Evolutionary conservation across 140 eudicot genomes (phyloP), one percentile per base, ranked within the genome.

Genomic region (Oenanthe javanica): DNA sequence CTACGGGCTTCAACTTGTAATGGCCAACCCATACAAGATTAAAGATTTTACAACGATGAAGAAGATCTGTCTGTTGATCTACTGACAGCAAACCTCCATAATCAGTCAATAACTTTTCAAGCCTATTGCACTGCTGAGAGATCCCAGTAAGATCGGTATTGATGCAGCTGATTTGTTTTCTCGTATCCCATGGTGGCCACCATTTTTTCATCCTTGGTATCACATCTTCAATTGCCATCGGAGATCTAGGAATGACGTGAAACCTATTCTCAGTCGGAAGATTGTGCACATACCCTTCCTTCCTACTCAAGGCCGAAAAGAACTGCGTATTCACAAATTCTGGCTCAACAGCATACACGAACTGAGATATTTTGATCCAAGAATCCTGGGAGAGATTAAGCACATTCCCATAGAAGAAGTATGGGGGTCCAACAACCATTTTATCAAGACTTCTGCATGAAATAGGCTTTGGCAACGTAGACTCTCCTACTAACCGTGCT

Each of bases 121-220:
- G 83, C 81, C 83, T 80, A 4, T 89, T 90, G 50, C 98, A 92
- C 3, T 87, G 80, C 19, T 86, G 87, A 13, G 93, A 70, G 9
- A 82, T 66, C 57, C 88, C 91, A 6, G 55, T 50, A 27, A 87
- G 84, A 49, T 92, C 95, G 3, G 90, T 86, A 78, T 73, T 87
- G 21, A 94, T 85, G 80, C 86, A 83, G 57, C 77, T 88, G 67
- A 94, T 25, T 18, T 92, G 95, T 82, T 90, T 90, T 86, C 99
- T 83, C 7, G 91, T 83, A 81, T 94, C 99, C 97, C 97, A 94
- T 4, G 92, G 76, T 0, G 97, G 99, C 97, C 99, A 94, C 83
- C 89, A 92, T 76, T 85, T 89, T 64, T 79, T 89, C 0, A 85
- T 72, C 0, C 81, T 85, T 0, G 96, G 94, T 43, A 92, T 55